Evolutionary conservation across 139 green algal species (phyloP).

Genomic region (Chlorella sp.): DNA sequence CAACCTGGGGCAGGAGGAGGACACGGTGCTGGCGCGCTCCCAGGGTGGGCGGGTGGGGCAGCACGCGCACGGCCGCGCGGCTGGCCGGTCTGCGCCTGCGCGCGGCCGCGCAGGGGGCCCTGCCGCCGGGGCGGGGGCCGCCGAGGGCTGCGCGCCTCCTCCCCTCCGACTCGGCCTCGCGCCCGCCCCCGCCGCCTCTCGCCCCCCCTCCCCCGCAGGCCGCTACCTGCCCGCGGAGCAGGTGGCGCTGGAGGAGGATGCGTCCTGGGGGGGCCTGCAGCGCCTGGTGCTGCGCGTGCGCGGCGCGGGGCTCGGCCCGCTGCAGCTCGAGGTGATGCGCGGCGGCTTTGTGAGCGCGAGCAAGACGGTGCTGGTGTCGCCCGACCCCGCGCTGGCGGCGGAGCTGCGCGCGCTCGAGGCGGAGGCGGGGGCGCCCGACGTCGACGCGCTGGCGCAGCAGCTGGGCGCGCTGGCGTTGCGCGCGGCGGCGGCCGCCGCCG

Average conservation of each 20-base stretch:
- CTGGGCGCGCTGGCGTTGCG: constrained; percentile 17
- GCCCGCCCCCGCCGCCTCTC: too few relatives aligned
- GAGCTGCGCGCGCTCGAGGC: constrained; percentile 16
- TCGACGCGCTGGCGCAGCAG: constrained; percentile 27
- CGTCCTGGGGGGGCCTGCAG: constrained; percentile 15
- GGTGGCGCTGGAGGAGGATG: constrained; percentile 5
- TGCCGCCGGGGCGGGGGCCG: too few relatives aligned
- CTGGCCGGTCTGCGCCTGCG: too few relatives aligned
- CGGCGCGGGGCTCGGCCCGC: background rate
- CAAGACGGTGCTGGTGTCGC: constrained; percentile 29
- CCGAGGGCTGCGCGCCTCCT: too few relatives aligned
- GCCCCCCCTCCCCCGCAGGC: constrained; percentile 23
- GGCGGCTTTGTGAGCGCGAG: constrained; percentile 36
- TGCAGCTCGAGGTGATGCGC: constrained; percentile 50
- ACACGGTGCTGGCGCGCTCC: constrained; percentile 39
- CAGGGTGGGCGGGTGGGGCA: too few relatives aligned
- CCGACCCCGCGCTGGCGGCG: constrained; percentile 8
- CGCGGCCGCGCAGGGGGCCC: too few relatives aligned
- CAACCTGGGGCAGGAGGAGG: constrained; percentile 37
- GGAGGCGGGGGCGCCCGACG: background rate
- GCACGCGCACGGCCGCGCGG: too few relatives aligned
- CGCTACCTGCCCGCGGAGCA: constrained; percentile 28
- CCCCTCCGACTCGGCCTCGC: too few relatives aligned
- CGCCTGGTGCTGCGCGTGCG: constrained; percentile 30
- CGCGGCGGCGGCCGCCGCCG: background rate